Evolutionary conservation across 352 stramenopile species (phyloP).

Genomic region (Phytophthora macrochlamydospora): DNA sequence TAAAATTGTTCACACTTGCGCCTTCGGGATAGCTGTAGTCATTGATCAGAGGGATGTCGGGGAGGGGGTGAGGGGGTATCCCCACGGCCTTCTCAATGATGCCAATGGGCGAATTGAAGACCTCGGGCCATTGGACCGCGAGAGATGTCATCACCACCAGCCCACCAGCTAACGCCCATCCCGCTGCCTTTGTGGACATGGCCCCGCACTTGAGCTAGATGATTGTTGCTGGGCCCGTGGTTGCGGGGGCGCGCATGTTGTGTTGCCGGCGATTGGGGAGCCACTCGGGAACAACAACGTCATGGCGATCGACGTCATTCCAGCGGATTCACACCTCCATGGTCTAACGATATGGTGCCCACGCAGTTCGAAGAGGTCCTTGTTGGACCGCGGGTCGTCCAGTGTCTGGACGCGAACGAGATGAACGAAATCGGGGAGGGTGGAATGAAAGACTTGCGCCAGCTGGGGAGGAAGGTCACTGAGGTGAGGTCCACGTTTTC

Average conservation of each 20-base stretch:
- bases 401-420: no score
- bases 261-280: not conserved
- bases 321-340: not conserved
- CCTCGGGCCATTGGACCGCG: not conserved
- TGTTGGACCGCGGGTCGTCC: no score
- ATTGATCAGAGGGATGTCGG: constrained; percentile 5
- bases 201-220: not conserved
- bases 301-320: constrained; percentile 3
- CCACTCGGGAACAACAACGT: constrained; percentile 7
- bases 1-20: constrained; percentile 6
- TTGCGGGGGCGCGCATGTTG: not conserved
- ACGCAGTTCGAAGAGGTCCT: no score
- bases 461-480: no score
- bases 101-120: constrained; percentile 1
- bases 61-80: no score
- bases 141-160: constrained; percentile 1
- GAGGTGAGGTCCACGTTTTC: no score
- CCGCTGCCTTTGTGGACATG: not conserved
- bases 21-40: constrained; percentile 5
- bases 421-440: no score
- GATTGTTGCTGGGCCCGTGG: not conserved
- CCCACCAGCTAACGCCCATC: not conserved
- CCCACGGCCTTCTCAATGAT: constrained; percentile 1
- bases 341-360: no score
- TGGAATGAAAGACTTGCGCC: no score